Conservation (phyloP, 176 grass and related monocot species). For the Oryza brachyantha region DNA sequence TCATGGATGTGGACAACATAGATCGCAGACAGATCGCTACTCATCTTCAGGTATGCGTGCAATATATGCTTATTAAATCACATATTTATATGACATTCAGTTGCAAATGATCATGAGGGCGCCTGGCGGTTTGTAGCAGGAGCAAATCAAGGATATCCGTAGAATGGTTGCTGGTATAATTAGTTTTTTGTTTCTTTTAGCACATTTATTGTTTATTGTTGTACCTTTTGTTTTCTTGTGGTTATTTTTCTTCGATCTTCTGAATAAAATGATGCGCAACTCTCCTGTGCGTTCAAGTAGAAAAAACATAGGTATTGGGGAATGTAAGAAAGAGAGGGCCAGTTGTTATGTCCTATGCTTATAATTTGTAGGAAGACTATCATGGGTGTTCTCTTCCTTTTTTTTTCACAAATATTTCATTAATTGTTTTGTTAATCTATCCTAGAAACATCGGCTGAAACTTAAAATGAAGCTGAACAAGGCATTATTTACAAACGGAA, state of each 20-base stretch:
- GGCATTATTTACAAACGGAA: neutral
- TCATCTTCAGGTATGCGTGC: conserved; percentile 29
- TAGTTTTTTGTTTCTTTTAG: neutral
- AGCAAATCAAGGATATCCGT: neutral
- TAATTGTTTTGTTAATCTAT: neutral
- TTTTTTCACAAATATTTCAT: neutral
- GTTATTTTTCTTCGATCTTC: too few species aligned
- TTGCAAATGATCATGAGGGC: neutral
- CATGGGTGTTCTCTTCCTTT: neutral
- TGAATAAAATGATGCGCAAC: too few species aligned
- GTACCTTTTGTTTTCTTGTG: too few species aligned
- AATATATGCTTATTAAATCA: neutral
- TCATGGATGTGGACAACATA: conserved; percentile 23
- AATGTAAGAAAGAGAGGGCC: neutral
- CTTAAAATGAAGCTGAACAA: neutral
- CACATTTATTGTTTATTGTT: neutral
- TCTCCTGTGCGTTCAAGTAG: too few species aligned
- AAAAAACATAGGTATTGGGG: neutral
- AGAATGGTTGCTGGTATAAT: neutral
- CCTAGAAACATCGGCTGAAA: conserved; percentile 28
- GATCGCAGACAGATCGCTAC: conserved; percentile 19
- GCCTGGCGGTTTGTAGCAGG: neutral
- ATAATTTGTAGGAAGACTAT: neutral
- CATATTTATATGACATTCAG: too few species aligned
- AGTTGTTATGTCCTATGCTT: neutral